Evolutionary conservation across 768 basidiomycete genomes (phyloP), one percentile per base, ranked within the genome.

Genomic region (Lactarius evosmus): DNA sequence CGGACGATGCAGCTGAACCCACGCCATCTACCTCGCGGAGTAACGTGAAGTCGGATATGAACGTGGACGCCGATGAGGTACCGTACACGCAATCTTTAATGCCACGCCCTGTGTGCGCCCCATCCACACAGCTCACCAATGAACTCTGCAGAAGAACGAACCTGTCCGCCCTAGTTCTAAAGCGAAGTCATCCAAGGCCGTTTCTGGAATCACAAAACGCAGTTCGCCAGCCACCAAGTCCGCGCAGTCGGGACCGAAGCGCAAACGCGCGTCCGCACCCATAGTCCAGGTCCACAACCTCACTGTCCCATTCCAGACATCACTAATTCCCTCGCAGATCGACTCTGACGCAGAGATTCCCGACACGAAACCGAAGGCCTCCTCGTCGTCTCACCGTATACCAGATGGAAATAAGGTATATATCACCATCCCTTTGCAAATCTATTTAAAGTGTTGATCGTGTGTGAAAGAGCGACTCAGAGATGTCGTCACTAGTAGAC

Each of bases 401-500:
- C 25, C 49, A 19, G 55, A 56, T 3, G 19, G 19, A 25, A 22
- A 14, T 49, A 25, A 53, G 56, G 65, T 63, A 22, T 27, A 52
- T 41, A 4, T 36, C 8, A 27, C 46, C 17, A 25, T 34, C 4
- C 2, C 22, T 44, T 16, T 52, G 19, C 9, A 17, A 12, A 14
- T n/a, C n/a, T 59, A 30, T 29, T 17, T 2, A 34, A 55, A n/a
- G 17, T 40, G 19, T 36, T 62, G 30, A 59, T 27, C 38, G 12
- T 53, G 14, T 34, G 27, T 52, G 71, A 70, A 76, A 80, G 67
- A 84, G 83, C 70, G 85, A 85, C 41, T 83, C 86, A 5, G 85
- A 86, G 60, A 69, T 86, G 33, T 86, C 86, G 6, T 80, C 81
- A 7, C 77, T 88, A 17, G 75, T 82, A 29, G 85, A 87, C 64